Conservation (phyloP, 116 monocot genomes). For the Trichopus zeylanicus region DNA sequence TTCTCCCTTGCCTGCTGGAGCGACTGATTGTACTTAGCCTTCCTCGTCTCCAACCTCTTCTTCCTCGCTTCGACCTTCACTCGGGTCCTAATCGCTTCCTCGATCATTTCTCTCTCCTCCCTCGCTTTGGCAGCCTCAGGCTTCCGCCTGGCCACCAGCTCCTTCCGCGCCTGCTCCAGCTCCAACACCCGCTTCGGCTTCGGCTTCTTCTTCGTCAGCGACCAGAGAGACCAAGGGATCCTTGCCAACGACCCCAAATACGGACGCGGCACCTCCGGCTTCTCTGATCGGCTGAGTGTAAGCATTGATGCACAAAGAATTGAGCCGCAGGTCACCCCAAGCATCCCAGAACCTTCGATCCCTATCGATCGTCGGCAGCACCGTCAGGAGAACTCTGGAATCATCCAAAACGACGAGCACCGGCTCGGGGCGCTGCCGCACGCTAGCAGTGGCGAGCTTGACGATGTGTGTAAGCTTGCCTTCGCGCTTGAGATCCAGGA, state of each 20-base stretch:
- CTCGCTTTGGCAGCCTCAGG: slow-evolving; percentile 32
- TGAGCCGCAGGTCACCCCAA: slow-evolving; percentile 49
- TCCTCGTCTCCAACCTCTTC: slow-evolving; percentile 37
- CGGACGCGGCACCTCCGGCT: slow-evolving; percentile 45
- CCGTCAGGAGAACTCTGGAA: slow-evolving; percentile 52
- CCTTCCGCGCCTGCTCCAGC: slow-evolving; percentile 44
- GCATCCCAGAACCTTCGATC: slow-evolving; percentile 60
- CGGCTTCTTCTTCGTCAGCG: slow-evolving; percentile 36
- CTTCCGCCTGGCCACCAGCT: slow-evolving; percentile 32
- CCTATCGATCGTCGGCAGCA: slow-evolving; percentile 44
- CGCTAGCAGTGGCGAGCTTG: slow-evolving; percentile 31
- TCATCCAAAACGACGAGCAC: slow-evolving; percentile 72
- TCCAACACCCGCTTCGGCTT: slow-evolving; percentile 52
- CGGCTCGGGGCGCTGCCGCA: slow-evolving; percentile 39
- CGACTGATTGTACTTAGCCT: slow-evolving; percentile 39
- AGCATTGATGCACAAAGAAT: slow-evolving; percentile 61
- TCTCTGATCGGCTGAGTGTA: slow-evolving; percentile 62
- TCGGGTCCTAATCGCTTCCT: slow-evolving; percentile 38
- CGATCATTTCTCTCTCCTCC: slow-evolving; percentile 47
- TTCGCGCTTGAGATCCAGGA: slow-evolving; percentile 31
- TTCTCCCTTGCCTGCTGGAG: slow-evolving; percentile 49
- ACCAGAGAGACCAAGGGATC: slow-evolving; percentile 16
- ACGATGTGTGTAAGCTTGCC: slow-evolving; percentile 62
- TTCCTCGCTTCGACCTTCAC: slow-evolving; percentile 54
- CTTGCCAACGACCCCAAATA: slow-evolving; percentile 43